A percentile compares a stretch with the other conserved stretches of the same genome.
phyloP scores from a whole-genome alignment of 2,329 filamentous ascomycete species.

The Ustulina deusta region DNA sequence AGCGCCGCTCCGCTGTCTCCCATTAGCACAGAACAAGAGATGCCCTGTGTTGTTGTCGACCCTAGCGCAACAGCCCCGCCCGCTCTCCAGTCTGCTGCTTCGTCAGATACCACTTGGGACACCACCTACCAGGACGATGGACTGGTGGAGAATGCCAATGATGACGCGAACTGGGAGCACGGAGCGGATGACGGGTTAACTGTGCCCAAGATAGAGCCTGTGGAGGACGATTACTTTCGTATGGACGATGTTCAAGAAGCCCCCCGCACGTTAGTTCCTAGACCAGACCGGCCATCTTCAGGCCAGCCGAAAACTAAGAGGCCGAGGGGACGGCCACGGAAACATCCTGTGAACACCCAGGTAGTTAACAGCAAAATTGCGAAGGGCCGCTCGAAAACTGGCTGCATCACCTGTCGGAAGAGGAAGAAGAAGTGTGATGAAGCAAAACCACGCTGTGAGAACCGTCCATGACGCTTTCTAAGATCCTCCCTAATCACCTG shows the following conservation, averaged over 20 bases:
- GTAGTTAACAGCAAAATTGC: conserved; percentile 74
- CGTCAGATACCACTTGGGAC: conserved; percentile 62
- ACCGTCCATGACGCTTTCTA: conserved; percentile 5
- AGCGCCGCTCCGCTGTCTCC: conserved; percentile 65
- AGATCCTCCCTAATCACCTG: conserved; percentile 36
- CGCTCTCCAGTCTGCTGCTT: conserved; percentile 60
- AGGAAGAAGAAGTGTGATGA: conserved; percentile 81
- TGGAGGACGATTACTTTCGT: conserved; percentile 66
- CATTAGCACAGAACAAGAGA: conserved; percentile 63
- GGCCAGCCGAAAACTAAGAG: conserved; percentile 65
- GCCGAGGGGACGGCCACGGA: conserved; percentile 83
- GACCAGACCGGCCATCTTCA: conserved; percentile 39
- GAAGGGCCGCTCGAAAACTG: conserved; percentile 80
- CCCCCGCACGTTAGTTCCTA: conserved; percentile 50
- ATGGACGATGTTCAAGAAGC: conserved; percentile 65
- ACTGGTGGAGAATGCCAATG: conserved; percentile 54
- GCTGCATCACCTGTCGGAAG: conserved; percentile 74
- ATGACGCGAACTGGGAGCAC: conserved; percentile 62
- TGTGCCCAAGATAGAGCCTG: conserved; percentile 68
- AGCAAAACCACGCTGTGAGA: conserved; percentile 71
- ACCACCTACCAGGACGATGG: conserved; percentile 54
- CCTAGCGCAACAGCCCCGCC: conserved; percentile 57
- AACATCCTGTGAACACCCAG: conserved; percentile 76
- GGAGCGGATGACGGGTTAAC: conserved; percentile 59
- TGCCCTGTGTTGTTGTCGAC: conserved; percentile 50